Conservation (phyloP, 1,284 basidiomycete species). For the Trametes hirsuta region DNA sequence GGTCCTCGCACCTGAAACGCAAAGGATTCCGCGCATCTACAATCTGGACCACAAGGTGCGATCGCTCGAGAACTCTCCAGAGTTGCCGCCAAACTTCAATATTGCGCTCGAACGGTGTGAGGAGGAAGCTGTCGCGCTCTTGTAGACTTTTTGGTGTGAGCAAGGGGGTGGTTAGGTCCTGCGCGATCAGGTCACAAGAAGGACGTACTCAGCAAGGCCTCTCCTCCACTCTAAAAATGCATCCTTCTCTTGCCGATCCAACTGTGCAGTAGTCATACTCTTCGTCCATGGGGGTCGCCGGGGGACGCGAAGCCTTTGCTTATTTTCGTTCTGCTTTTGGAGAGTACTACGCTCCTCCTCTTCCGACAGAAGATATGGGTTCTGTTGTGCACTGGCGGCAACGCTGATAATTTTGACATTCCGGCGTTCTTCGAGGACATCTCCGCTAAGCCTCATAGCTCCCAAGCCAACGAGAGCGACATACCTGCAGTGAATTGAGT, state of each 20-base stretch:
- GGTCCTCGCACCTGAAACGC: constrained; percentile 89
- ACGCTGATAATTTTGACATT: constrained; percentile 91
- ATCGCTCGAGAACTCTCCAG: constrained; percentile 94
- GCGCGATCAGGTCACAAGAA: not conserved
- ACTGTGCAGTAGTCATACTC: constrained; percentile 71
- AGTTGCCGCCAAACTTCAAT: constrained; percentile 96
- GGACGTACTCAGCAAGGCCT: constrained; percentile 82
- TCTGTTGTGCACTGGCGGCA: constrained; percentile 61
- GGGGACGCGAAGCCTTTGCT: constrained; percentile 78
- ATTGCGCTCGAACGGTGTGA: constrained; percentile 96
- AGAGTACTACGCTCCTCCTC: constrained; percentile 82
- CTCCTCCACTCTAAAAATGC: constrained; percentile 91
- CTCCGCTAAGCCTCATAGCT: not conserved
- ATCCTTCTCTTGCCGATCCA: constrained; percentile 88
- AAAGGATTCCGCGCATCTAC: constrained; percentile 95
- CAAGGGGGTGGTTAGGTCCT: too few relatives aligned
- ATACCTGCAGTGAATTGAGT: constrained; percentile 96
- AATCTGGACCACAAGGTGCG: constrained; percentile 93
- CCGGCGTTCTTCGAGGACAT: constrained; percentile 67
- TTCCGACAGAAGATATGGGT: constrained; percentile 87
- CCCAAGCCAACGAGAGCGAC: constrained; percentile 24
- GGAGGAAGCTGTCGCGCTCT: constrained; percentile 77
- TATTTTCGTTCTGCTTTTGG: constrained; percentile 75
- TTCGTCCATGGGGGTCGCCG: constrained; percentile 87
- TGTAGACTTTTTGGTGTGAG: constrained; percentile 57